These are phyloP conservation scores for Microbotryomycetes sp. DNA, from an alignment of 1,284 basidiomycete species.

Conservation along the genomic window DNA sequence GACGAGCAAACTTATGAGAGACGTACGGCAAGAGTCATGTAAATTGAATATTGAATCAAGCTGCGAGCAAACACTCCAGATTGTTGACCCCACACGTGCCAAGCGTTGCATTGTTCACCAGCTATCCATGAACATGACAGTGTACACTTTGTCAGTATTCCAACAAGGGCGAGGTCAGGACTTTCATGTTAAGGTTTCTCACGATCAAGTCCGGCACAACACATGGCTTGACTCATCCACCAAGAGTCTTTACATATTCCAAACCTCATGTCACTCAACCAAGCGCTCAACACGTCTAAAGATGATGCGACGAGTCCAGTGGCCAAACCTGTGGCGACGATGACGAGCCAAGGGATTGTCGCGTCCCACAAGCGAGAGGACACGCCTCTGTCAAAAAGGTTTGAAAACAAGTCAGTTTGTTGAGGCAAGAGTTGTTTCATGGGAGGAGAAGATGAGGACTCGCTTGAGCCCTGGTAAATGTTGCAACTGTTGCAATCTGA, in stretches of 20 bases:
- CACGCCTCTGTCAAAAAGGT: constrained; percentile 20
- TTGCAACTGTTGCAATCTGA: constrained; percentile 51
- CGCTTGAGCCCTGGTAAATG: constrained; percentile 49
- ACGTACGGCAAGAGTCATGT: constrained; percentile 69
- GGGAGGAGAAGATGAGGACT: background rate
- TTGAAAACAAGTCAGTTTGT: background rate
- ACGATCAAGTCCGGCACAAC: constrained; percentile 68
- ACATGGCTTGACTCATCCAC: constrained; percentile 65
- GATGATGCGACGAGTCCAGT: constrained; percentile 60
- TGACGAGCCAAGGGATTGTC: constrained; percentile 59
- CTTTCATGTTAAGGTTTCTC: no score
- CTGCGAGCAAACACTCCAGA: constrained; percentile 20
- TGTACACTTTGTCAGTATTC: no score
- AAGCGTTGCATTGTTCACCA: constrained; percentile 62
- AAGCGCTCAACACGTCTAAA: constrained; percentile 66
- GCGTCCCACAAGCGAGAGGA: constrained; percentile 55
- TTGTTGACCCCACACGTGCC: constrained; percentile 51
- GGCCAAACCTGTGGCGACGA: constrained; percentile 49
- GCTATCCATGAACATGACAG: constrained; percentile 50
- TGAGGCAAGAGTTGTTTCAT: background rate
- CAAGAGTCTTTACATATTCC: constrained; percentile 63
- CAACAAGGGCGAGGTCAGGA: no score
- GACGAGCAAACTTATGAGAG: background rate
- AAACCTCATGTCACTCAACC: constrained; percentile 64
- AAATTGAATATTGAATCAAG: constrained; percentile 57